Evolutionary conservation across 306 rosid genomes (phyloP).

Genomic region (Morella rubra): DNA sequence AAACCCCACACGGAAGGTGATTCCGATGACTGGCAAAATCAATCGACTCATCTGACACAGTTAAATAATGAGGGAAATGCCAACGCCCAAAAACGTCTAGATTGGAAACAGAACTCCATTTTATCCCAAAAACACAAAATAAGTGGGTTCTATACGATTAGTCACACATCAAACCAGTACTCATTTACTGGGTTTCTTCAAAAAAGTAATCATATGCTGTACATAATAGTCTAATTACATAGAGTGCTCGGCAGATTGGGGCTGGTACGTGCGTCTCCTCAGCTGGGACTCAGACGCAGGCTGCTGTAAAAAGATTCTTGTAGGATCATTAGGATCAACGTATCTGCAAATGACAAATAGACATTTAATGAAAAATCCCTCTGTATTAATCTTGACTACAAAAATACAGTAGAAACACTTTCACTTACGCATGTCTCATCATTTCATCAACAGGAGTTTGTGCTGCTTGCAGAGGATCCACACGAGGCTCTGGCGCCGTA

Average conservation of each 20-base stretch:
- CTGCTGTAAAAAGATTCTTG: slow-evolving; percentile 92
- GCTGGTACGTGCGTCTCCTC: slow-evolving; percentile 87
- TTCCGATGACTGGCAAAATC: not conserved
- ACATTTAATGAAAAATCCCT: slow-evolving; percentile 13
- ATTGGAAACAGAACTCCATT: not conserved
- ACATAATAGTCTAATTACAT: slow-evolving; percentile 24
- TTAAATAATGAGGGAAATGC: not conserved
- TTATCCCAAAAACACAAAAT: not conserved
- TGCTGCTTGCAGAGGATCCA: slow-evolving; percentile 91
- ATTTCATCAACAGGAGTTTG: slow-evolving; percentile 97
- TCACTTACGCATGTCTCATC: slow-evolving; percentile 95
- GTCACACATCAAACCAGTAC: not conserved
- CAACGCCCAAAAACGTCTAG: not conserved
- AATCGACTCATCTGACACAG: not conserved
- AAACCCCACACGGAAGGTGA: no score
- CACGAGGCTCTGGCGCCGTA: slow-evolving; percentile 38
- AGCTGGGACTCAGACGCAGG: slow-evolving; percentile 79
- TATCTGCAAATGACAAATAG: slow-evolving; percentile 58
- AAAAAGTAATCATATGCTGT: slow-evolving; percentile 11
- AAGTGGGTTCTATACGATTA: not conserved
- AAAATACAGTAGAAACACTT: not conserved
- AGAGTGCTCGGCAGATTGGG: slow-evolving; percentile 52
- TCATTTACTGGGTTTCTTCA: slow-evolving; percentile 9
- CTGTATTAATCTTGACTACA: not conserved
- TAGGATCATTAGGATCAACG: slow-evolving; percentile 97